Conservation (phyloP, 441 rosid genomes). For the Gossypium schwendimanii region DNA sequence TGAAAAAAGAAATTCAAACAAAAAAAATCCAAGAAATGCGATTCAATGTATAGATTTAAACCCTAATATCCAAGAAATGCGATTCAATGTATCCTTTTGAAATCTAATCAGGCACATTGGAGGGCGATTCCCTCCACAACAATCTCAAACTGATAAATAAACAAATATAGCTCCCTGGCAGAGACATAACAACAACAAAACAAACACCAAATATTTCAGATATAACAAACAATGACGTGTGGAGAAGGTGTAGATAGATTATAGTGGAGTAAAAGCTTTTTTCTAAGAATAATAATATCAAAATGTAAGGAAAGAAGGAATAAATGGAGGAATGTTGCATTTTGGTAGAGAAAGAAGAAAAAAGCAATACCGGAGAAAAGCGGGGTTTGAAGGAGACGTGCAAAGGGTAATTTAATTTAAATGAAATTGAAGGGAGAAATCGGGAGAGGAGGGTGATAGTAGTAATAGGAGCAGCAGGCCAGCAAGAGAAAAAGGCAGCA, state of each 20-base stretch:
- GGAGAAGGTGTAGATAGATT: background rate
- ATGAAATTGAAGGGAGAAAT: background rate
- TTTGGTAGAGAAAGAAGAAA: background rate
- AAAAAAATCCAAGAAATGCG: background rate
- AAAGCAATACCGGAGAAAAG: constrained; percentile 10
- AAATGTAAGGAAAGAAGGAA: background rate
- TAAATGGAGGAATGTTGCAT: background rate
- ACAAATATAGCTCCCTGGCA: background rate
- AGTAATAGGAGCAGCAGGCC: background rate
- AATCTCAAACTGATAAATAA: background rate
- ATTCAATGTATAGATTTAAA: background rate
- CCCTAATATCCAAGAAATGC: background rate
- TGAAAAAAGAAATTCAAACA: background rate
- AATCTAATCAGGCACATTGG: background rate
- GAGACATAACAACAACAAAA: background rate
- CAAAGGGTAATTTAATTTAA: background rate
- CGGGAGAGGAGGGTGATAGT: background rate
- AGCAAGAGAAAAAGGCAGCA: background rate
- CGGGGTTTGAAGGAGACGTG: background rate
- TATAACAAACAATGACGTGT: background rate
- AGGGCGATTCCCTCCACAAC: background rate
- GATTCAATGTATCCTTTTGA: background rate
- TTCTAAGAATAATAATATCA: background rate
- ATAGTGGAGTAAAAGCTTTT: background rate
- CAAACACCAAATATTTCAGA: background rate